phyloP scores from a whole-genome alignment of 1,284 basidiomycete species.

The Fomes fomentarius region DNA sequence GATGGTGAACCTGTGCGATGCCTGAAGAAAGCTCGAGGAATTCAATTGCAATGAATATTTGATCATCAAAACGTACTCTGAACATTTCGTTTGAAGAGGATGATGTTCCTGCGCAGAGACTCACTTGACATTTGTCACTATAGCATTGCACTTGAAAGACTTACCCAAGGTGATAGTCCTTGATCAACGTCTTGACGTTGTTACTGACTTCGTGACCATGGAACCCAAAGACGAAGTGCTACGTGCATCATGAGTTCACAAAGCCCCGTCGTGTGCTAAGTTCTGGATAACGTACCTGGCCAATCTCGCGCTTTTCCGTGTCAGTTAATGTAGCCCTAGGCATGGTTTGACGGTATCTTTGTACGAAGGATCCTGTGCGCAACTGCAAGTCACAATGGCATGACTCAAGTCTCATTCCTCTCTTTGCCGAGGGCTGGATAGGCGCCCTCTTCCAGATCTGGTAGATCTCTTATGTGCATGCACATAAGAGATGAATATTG shows the following conservation, averaged over 20 bases:
- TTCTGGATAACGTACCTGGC: conserved; percentile 44
- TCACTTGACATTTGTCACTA: background rate
- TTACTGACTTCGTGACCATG: conserved; percentile 55
- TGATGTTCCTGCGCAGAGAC: conserved; percentile 47
- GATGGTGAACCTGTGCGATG: conserved; percentile 49
- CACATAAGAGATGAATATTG: no score
- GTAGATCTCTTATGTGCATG: no score
- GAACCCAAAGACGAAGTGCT: conserved; percentile 77
- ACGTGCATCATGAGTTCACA: background rate
- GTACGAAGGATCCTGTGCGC: no score
- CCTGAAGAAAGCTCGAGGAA: no score
- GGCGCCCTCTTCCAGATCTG: no score
- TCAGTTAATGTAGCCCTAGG: conserved; percentile 37
- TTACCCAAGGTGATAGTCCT: conserved; percentile 63
- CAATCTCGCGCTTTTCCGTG: conserved; percentile 50
- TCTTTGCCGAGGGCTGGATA: no score
- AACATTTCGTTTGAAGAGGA: conserved; percentile 71
- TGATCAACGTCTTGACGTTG: conserved; percentile 59
- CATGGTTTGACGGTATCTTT: no score
- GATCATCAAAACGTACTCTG: conserved; percentile 40
- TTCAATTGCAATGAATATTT: no score
- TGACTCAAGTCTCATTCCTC: no score
- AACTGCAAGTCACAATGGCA: no score
- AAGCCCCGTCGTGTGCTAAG: background rate
- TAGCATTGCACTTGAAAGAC: conserved; percentile 2